Base-by-base conservation (phyloP, 495 filamentous ascomycete species). In the Tuber calosporum region DNA sequence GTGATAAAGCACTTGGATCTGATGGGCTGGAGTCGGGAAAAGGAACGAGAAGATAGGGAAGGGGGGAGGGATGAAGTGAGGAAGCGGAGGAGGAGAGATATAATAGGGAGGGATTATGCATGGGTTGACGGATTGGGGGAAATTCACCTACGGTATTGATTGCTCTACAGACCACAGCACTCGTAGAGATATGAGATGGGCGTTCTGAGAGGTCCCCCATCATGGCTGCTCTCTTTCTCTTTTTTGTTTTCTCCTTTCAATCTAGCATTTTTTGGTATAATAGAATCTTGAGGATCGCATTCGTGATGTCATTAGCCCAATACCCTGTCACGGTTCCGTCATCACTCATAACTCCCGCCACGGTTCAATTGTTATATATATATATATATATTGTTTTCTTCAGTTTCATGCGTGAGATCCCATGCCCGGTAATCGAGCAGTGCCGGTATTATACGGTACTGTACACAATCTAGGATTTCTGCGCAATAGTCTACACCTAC, bases 321-420 rank as follows among this genome's bases (percentile, higher is more conserved):
- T 43, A 66, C 66, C 45, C 26, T 73, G 76, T 77, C 74, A 78
- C 74, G 5, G 75, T 41, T 70, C 75, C 76, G 70, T 78, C 76
- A 78, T 74, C 43, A 43, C 68, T 66, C 66, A 40, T 34, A 62
- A 34, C 26, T 62, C 9, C 53, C 19, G 53, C 53, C 13, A 13
- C 48, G n/a, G 48, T 3, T 13, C 53, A 58, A 58, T n/a, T n/a
- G n/a, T n/a, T n/a, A n/a, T n/a, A n/a, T n/a, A n/a, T n/a, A n/a
- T n/a, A n/a, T n/a, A n/a, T n/a, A n/a, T n/a, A n/a, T n/a, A n/a
- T n/a, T n/a, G n/a, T 53, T 53, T 22, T n/a, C 9, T 53, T 53
- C 45, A 53, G 45, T 22, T 53, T 53, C 19, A n/a, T 6, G 8
- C 6, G 26, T 62, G 53, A 58, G 53, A 62, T 62, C 3, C 53